Conservation (phyloP, 805 yeast genomes). For the Candida michaelii region DNA sequence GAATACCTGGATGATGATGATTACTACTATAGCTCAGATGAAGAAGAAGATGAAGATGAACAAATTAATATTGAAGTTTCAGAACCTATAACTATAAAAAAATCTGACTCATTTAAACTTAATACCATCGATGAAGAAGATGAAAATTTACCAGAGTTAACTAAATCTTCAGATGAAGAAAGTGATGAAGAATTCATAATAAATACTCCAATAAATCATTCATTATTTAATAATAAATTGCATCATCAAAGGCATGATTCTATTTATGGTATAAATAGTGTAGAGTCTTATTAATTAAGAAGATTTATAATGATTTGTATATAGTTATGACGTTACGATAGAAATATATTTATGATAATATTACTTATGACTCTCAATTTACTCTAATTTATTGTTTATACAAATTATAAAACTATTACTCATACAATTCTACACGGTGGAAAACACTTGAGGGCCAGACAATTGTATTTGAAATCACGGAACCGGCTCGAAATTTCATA, state of each 20-base stretch:
- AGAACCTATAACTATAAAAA: slow-evolving; percentile 4
- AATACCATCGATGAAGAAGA: slow-evolving; percentile 12
- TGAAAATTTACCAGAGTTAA: slow-evolving; percentile 15
- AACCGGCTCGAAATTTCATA: no score
- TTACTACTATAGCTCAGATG: slow-evolving; percentile 20
- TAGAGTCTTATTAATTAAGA: slow-evolving; percentile 33
- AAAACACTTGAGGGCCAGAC: no score
- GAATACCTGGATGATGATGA: slow-evolving; percentile 21
- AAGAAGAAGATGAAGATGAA: slow-evolving; percentile 20
- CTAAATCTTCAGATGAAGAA: slow-evolving; percentile 11
- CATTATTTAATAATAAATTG: slow-evolving; percentile 12
- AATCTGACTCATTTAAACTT: slow-evolving; percentile 5
- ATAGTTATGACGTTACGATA: slow-evolving; percentile 6
- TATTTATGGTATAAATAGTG: slow-evolving; percentile 31
- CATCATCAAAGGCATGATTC: slow-evolving; percentile 31
- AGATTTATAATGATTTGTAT: neutral
- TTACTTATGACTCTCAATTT: neutral
- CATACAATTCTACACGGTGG: no score
- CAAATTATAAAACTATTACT: no score
- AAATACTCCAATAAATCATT: slow-evolving; percentile 8
- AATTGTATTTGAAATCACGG: no score
- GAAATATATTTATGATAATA: slow-evolving; percentile 1
- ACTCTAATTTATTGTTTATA: neutral
- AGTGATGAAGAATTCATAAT: slow-evolving; percentile 8
- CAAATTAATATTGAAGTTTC: slow-evolving; percentile 2